Evolutionary conservation across 495 filamentous ascomycete genomes (phyloP).

Genomic region (Halenospora varia): DNA sequence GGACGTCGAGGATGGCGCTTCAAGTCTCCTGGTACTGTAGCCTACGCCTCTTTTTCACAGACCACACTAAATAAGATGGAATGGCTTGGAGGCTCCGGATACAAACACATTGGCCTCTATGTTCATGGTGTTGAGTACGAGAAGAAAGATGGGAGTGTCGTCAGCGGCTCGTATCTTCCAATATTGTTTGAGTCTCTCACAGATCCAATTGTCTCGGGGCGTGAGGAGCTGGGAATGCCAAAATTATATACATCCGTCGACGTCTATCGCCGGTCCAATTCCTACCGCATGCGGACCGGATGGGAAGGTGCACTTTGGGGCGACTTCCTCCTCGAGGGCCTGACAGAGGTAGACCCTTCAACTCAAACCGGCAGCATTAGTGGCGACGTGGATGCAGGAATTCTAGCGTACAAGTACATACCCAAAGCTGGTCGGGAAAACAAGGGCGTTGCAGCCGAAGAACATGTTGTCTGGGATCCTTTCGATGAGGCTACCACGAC

Average conservation of each 20-base stretch:
- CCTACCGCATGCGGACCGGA: conserved; percentile 37
- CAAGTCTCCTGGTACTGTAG: conserved; percentile 42
- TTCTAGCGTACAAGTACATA: conserved; percentile 16
- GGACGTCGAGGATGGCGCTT: conserved; percentile 37
- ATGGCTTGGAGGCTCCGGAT: conserved; percentile 53
- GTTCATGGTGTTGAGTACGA: conserved; percentile 54
- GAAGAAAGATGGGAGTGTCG: conserved; percentile 41
- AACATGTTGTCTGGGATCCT: conserved; percentile 23
- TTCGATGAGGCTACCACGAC: conserved; percentile 32
- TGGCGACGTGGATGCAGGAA: conserved; percentile 20
- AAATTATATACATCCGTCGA: conserved; percentile 49
- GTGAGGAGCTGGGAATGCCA: conserved; percentile 55
- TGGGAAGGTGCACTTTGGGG: conserved; percentile 46
- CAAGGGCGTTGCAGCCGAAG: conserved; percentile 11
- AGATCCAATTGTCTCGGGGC: conserved; percentile 47
- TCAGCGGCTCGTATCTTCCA: conserved; percentile 49
- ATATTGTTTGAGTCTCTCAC: conserved; percentile 50
- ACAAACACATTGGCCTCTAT: conserved; percentile 51
- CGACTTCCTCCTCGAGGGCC: conserved; percentile 31
- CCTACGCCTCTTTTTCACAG: conserved; percentile 44
- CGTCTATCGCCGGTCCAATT: conserved; percentile 31
- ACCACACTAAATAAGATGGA: conserved; percentile 46
- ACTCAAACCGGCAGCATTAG: conserved; percentile 27
- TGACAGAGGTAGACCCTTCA: conserved; percentile 31
- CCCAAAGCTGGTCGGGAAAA: conserved; percentile 17